Percentiles rank a stretch among this genome's conserved stretches.
Evolutionary conservation across 2,329 filamentous ascomycete genomes (phyloP).

Genomic region (Fusarium abutilonis): DNA sequence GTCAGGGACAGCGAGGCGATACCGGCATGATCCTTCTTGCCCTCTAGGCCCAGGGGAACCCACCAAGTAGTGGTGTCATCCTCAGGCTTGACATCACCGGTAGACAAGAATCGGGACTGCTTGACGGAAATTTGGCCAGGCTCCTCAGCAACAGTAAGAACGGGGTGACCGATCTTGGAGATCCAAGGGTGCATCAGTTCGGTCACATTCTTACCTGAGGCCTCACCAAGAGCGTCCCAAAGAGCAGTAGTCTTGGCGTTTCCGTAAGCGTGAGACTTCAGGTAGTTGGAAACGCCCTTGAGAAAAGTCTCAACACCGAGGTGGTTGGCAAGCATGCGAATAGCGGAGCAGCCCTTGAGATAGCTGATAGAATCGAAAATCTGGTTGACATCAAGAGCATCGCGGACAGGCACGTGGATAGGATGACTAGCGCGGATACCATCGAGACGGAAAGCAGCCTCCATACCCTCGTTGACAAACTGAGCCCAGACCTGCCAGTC

Average conservation of each 20-base stretch:
- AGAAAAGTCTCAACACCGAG: constrained; percentile 90
- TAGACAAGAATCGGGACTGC: constrained; percentile 90
- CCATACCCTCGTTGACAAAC: constrained; percentile 94
- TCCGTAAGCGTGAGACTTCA: constrained; percentile 87
- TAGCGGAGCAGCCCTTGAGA: constrained; percentile 93
- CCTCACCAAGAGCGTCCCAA: constrained; percentile 87
- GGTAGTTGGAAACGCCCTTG: constrained; percentile 87
- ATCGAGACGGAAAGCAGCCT: constrained; percentile 90
- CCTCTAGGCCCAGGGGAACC: constrained; percentile 88
- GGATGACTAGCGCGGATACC: constrained; percentile 91
- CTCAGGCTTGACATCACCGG: constrained; percentile 88
- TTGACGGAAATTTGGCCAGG: constrained; percentile 82
- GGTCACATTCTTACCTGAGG: constrained; percentile 86
- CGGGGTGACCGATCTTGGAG: constrained; percentile 91
- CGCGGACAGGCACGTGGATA: constrained; percentile 93
- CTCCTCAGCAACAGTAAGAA: constrained; percentile 86
- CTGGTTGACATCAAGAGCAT: constrained; percentile 95
- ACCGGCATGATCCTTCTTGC: constrained; percentile 71
- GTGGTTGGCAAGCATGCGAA: constrained; percentile 94
- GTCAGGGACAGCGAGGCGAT: constrained; percentile 75
- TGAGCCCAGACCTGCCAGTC: constrained; percentile 99
- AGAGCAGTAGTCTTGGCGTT: constrained; percentile 92
- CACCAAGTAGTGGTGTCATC: constrained; percentile 96
- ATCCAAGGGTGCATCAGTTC: constrained; percentile 95
- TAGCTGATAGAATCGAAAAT: constrained; percentile 98